Conservation (phyloP, 352 stramenopile species). For the Phytophthora pinifolia region DNA sequence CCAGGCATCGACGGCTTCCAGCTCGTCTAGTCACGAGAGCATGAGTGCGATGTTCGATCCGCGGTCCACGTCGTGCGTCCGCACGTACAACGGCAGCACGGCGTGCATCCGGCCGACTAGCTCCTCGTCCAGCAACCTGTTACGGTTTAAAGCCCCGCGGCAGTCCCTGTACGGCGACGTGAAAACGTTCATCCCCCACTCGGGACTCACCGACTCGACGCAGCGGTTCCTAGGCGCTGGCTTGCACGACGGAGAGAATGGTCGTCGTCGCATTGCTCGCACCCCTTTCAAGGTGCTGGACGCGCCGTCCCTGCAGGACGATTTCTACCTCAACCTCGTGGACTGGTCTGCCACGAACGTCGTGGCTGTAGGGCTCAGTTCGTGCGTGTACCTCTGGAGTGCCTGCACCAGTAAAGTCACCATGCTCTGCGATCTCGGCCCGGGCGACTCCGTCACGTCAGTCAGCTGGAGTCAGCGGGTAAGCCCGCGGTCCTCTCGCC, state of each 20-base stretch:
- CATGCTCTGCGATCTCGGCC: slow-evolving; percentile 90
- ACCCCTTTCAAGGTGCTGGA: slow-evolving; percentile 98
- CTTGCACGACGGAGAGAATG: slow-evolving; percentile 29
- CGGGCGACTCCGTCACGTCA: slow-evolving; percentile 88
- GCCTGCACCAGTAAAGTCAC: slow-evolving; percentile 92
- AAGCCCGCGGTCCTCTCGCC: too few species aligned
- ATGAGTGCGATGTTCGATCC: slow-evolving; percentile 35
- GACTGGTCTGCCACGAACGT: slow-evolving; percentile 97
- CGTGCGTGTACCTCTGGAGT: slow-evolving; percentile 96
- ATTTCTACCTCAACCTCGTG: slow-evolving; percentile 99
- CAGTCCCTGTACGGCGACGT: slow-evolving; percentile 60
- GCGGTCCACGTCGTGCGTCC: slow-evolving; percentile 24
- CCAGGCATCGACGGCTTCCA: slow-evolving; percentile 19
- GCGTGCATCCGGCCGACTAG: slow-evolving; percentile 31
- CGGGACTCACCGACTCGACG: slow-evolving; percentile 40
- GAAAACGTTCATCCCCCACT: slow-evolving; percentile 54
- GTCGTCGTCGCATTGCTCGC: slow-evolving; percentile 86
- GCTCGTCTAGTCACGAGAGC: slow-evolving; percentile 18
- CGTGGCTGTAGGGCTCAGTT: slow-evolving; percentile 93
- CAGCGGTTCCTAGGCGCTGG: slow-evolving; percentile 27
- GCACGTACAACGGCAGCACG: slow-evolving; percentile 31
- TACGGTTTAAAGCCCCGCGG: slow-evolving; percentile 70
- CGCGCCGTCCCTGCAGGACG: slow-evolving; percentile 95
- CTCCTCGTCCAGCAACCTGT: slow-evolving; percentile 59
- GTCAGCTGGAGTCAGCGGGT: slow-evolving; percentile 93